phyloP scores from a whole-genome alignment of 345 rosid species.

The Camelina neglecta region DNA sequence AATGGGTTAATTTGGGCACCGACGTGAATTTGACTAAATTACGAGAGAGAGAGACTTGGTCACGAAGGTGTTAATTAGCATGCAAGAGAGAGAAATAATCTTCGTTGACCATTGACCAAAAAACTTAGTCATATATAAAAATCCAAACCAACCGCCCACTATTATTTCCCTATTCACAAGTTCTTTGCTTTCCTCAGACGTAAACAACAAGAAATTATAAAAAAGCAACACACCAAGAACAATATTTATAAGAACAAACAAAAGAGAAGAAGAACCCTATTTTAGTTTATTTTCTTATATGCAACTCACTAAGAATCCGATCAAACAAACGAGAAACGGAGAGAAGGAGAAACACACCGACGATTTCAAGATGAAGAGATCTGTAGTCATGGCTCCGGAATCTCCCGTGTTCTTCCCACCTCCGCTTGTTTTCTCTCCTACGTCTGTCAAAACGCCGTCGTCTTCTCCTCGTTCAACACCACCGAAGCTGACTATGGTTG shows the following conservation, averaged over 20 bases:
- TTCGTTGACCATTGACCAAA: constrained; percentile 48
- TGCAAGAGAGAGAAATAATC: constrained; percentile 38
- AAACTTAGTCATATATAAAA: constrained; percentile 35
- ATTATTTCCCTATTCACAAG: constrained; percentile 37
- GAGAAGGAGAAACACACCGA: constrained; percentile 22
- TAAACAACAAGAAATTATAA: constrained; percentile 38
- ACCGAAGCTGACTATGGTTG: constrained; percentile 23
- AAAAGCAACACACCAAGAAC: not conserved
- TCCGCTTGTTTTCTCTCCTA: constrained; percentile 41
- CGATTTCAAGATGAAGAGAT: constrained; percentile 31
- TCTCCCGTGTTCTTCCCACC: constrained; percentile 41
- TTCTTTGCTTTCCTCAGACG: constrained; percentile 40
- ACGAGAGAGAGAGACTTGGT: constrained; percentile 43
- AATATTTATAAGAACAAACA: no score
- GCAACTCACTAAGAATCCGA: constrained; percentile 38
- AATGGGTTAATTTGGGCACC: constrained; percentile 37
- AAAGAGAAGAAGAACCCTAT: not conserved
- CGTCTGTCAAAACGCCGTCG: constrained; percentile 40
- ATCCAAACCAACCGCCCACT: constrained; percentile 43
- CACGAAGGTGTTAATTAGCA: constrained; percentile 42
- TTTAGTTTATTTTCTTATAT: constrained; percentile 4
- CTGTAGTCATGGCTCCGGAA: constrained; percentile 34
- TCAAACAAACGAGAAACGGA: constrained; percentile 17
- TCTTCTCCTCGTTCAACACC: constrained; percentile 36
- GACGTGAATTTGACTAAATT: constrained; percentile 45